Conservation (phyloP, 73 alveolate genomes). For the Paramecium biaurelia region DNA sequence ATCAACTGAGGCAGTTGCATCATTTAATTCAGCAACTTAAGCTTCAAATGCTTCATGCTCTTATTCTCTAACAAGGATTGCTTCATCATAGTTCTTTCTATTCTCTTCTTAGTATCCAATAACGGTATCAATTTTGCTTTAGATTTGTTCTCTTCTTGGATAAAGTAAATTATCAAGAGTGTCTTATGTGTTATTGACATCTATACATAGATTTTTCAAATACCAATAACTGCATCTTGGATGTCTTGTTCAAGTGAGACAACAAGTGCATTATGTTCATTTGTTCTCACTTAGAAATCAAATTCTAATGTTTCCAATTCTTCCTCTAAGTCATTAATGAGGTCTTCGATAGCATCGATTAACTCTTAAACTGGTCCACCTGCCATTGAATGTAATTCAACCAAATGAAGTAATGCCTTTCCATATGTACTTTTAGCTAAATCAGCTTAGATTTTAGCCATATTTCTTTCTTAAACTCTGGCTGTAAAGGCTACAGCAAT, state of each 20-base stretch:
- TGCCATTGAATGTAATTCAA: constrained; percentile 35
- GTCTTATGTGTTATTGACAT: constrained; percentile 46
- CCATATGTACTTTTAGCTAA: constrained; percentile 34
- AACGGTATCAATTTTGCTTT: constrained; percentile 13
- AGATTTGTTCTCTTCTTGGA: constrained; percentile 37
- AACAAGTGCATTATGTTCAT: constrained; percentile 47
- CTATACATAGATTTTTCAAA: background rate
- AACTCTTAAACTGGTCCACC: constrained; percentile 56
- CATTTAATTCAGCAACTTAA: constrained; percentile 39
- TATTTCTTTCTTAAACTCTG: constrained; percentile 27
- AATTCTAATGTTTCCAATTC: constrained; percentile 28
- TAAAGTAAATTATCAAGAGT: constrained; percentile 40
- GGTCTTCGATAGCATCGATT: constrained; percentile 48
- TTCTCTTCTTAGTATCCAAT: constrained; percentile 22
- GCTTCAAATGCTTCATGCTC: constrained; percentile 46
- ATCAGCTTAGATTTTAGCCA: constrained; percentile 31
- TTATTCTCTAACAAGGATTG: constrained; percentile 28
- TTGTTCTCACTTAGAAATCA: constrained; percentile 22
- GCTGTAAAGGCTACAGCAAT: constrained; percentile 41
- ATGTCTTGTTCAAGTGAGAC: constrained; percentile 28
- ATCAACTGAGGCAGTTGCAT: constrained; percentile 47
- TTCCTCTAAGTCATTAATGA: constrained; percentile 25
- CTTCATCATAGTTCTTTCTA: constrained; percentile 51
- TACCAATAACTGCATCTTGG: constrained; percentile 51
- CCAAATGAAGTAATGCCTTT: constrained; percentile 19